phyloP scores from a whole-genome alignment of 495 filamentous ascomycete species.

The Apiosordaria backusii region DNA sequence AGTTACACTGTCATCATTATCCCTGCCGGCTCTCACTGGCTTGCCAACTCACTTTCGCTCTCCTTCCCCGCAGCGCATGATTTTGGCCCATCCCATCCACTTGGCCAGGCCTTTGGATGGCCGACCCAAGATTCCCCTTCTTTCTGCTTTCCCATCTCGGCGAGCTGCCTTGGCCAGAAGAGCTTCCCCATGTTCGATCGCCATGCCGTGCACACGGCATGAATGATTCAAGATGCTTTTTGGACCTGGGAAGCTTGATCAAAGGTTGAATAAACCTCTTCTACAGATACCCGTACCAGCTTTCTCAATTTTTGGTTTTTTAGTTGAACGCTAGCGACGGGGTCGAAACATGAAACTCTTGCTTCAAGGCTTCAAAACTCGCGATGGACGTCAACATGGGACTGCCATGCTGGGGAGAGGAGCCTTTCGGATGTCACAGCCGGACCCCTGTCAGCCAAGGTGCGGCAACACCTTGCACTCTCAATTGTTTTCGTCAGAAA shows the following conservation, averaged over 20 bases:
- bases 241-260: neutral
- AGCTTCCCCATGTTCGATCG: slow-evolving; percentile 18
- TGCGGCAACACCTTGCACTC: neutral
- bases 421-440: slow-evolving; percentile 6
- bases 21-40: neutral
- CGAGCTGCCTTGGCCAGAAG: slow-evolving; percentile 9
- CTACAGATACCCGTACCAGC: neutral
- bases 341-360: slow-evolving; percentile 7
- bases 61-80: slow-evolving; percentile 16
- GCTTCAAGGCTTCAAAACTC: slow-evolving; percentile 5
- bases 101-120: slow-evolving; percentile 24
- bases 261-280: neutral
- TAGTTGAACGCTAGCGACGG: slow-evolving; percentile 5
- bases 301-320: neutral
- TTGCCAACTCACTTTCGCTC: neutral
- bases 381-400: slow-evolving; percentile 4
- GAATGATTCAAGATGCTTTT: slow-evolving; percentile 16
- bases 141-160: neutral
- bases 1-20: slow-evolving; percentile 2
- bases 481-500: slow-evolving; percentile 4
- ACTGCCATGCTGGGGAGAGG: slow-evolving; percentile 1
- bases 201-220: slow-evolving; percentile 15
- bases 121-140: slow-evolving; percentile 2
- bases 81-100: slow-evolving; percentile 11
- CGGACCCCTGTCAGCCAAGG: slow-evolving; percentile 1